These are phyloP conservation scores for Pistacia integerrima DNA, from an alignment of 345 rosid species.

Conservation along the genomic window DNA sequence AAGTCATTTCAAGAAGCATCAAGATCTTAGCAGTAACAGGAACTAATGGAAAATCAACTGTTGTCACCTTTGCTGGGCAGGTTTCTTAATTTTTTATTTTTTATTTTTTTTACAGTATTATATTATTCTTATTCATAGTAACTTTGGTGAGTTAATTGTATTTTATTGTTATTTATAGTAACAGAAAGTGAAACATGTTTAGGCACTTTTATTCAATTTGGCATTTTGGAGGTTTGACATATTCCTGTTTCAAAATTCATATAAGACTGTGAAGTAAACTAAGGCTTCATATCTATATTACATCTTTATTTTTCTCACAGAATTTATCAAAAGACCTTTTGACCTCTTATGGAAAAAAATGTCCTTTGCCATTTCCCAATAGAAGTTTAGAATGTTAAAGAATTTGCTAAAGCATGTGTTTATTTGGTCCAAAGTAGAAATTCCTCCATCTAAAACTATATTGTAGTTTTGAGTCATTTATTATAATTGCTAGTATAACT, in stretches of 20 bases:
- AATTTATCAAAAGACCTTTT: no score
- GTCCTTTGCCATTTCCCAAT: no score
- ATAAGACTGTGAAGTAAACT: no score
- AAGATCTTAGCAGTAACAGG: conserved; percentile 40
- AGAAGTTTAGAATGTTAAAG: no score
- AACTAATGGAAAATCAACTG: conserved; percentile 45
- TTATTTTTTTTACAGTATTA: background rate
- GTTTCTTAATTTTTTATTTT: conserved; percentile 21
- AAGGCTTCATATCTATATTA: no score
- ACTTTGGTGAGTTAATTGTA: background rate
- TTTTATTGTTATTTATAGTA: background rate
- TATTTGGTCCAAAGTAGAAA: background rate
- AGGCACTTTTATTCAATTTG: no score
- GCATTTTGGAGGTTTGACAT: no score
- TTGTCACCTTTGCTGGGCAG: conserved; percentile 40
- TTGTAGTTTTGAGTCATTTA: background rate
- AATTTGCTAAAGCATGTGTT: background rate
- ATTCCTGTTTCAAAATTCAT: no score
- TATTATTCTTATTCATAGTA: background rate
- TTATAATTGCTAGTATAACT: background rate
- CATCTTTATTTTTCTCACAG: no score
- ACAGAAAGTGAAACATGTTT: conserved; percentile 1
- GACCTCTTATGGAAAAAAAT: no score
- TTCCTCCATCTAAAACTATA: background rate
- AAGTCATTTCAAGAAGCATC: conserved; percentile 28